Evolutionary conservation across 1,139 yeast genomes (phyloP).

Genomic region (Sugiyamaella paludigena): DNA sequence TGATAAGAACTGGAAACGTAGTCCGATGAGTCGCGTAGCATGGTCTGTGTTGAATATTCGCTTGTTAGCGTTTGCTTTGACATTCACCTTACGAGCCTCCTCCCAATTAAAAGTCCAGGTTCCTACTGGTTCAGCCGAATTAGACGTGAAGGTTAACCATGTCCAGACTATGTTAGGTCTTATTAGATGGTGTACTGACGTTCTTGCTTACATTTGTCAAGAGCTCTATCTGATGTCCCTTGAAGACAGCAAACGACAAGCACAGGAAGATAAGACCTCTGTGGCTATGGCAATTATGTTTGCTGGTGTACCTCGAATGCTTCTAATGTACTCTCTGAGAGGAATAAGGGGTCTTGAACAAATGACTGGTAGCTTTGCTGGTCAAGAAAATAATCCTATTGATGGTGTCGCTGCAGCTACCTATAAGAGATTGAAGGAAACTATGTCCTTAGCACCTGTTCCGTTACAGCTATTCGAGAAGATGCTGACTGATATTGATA

Average conservation of each 20-base stretch:
- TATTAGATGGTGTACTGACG: constrained; percentile 76
- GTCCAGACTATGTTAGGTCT: constrained; percentile 65
- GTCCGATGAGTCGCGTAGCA: constrained; percentile 57
- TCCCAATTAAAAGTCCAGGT: constrained; percentile 23
- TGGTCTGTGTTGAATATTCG: constrained; percentile 68
- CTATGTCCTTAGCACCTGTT: constrained; percentile 55
- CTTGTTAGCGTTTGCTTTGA: constrained; percentile 68
- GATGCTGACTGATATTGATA: constrained; percentile 55
- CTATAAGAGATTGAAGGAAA: constrained; percentile 45
- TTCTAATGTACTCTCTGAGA: constrained; percentile 66
- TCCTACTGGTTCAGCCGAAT: constrained; percentile 40
- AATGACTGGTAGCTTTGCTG: constrained; percentile 41
- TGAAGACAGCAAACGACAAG: constrained; percentile 9
- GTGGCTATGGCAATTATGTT: constrained; percentile 40
- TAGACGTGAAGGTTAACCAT: constrained; percentile 55
- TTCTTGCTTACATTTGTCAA: constrained; percentile 63
- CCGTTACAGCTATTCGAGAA: constrained; percentile 60
- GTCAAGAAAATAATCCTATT: constrained; percentile 35
- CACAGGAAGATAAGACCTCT: constrained; percentile 20
- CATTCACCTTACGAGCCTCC: constrained; percentile 59
- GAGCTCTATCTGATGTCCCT: constrained; percentile 47
- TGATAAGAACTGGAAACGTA: constrained; percentile 44
- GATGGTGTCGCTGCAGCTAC: constrained; percentile 30
- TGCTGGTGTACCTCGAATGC: constrained; percentile 68
- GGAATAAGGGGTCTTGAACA: constrained; percentile 66